phyloP scores from a whole-genome alignment of 306 rosid species.

The Lathyrus tuberosus region DNA sequence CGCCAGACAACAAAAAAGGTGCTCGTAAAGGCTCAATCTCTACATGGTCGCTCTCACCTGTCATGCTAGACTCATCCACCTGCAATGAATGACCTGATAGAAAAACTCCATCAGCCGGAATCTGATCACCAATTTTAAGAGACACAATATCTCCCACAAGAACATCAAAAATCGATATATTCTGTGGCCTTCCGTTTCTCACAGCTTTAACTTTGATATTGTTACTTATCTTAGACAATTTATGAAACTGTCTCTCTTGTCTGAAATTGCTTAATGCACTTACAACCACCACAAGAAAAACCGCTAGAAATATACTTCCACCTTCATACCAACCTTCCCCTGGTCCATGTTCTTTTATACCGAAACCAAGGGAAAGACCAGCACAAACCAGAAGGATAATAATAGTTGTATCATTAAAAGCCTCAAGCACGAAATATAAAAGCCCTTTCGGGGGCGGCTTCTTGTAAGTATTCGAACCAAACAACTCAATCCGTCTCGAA shows the following conservation, averaged over 20 bases:
- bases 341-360: conserved; percentile 69
- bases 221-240: conserved; percentile 73
- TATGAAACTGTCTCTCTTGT: conserved; percentile 79
- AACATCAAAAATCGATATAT: conserved; percentile 68
- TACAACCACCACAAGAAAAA: conserved; percentile 67
- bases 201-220: conserved; percentile 66
- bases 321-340: conserved; percentile 94
- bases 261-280: conserved; percentile 78
- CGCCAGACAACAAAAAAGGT: conserved; percentile 81
- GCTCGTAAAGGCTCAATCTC: conserved; percentile 52
- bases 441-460: conserved; percentile 69
- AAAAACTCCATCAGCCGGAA: conserved; percentile 88
- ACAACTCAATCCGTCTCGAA: conserved; percentile 37
- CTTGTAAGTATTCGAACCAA: conserved; percentile 73
- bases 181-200: conserved; percentile 59
- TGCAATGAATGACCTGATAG: conserved; percentile 66
- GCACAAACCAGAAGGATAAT: conserved; percentile 76
- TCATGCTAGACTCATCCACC: conserved; percentile 92
- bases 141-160: conserved; percentile 76
- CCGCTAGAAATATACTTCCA: conserved; percentile 79
- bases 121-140: conserved; percentile 77
- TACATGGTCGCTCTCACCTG: conserved; percentile 87
- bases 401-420: conserved; percentile 77
- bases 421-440: conserved; percentile 62
- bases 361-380: conserved; percentile 79